Percentiles rank a stretch among this genome's conserved stretches.
Conservation (phyloP, 169 alveolate genomes). For the Eimeria sp. region DNA sequence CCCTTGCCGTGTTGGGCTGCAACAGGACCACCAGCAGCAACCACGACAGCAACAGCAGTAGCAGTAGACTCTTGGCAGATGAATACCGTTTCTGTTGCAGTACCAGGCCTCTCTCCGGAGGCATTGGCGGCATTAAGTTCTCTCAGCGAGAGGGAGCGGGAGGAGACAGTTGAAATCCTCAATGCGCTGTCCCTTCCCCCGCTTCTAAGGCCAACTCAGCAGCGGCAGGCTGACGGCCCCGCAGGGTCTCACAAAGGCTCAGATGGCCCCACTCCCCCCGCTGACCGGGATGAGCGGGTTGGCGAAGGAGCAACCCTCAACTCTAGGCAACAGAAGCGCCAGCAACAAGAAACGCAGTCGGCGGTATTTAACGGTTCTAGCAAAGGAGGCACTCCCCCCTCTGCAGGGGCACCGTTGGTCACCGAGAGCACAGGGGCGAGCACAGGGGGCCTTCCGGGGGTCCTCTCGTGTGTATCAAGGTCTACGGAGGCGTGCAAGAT, state of each 20-base stretch:
- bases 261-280: background rate
- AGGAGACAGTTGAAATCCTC: constrained; percentile 11
- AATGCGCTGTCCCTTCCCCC: constrained; percentile 6
- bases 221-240: background rate
- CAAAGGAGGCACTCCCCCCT: background rate
- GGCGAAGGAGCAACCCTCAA: background rate
- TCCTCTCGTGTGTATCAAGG: background rate
- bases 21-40: constrained; percentile 2
- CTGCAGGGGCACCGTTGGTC: background rate
- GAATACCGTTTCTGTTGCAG: background rate
- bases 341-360: constrained; percentile 22
- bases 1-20: background rate
- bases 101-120: constrained; percentile 39
- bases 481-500: background rate
- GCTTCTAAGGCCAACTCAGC: background rate
- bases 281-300: background rate
- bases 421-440: background rate
- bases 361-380: background rate
- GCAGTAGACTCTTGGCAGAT: constrained; percentile 6
- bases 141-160: constrained; percentile 35
- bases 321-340: constrained; percentile 22
- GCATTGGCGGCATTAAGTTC: constrained; percentile 28
- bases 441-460: background rate
- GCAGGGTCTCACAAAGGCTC: background rate
- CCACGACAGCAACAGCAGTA: background rate